These are phyloP conservation scores for Vitis hybrid DNA, from an alignment of 177 flowering plant species.

Conservation along the genomic window DNA sequence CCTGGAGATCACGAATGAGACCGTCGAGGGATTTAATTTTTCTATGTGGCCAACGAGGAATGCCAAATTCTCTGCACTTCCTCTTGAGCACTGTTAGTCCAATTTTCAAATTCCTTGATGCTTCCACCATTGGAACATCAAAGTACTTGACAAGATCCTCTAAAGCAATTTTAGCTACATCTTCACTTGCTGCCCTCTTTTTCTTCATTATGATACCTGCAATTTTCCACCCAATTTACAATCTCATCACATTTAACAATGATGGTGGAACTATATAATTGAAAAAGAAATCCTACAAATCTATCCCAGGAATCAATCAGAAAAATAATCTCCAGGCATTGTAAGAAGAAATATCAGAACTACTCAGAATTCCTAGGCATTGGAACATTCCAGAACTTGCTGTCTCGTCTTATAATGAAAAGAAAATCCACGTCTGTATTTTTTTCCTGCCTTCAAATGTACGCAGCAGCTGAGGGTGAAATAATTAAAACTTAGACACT, in stretches of 20 bases:
- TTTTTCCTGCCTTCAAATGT: no score
- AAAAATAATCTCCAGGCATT: neutral
- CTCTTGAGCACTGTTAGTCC: constrained; percentile 71
- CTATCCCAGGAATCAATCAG: neutral
- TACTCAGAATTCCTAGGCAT: no score
- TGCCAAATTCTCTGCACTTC: constrained; percentile 71
- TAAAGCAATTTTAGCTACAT: constrained; percentile 43
- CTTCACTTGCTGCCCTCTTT: constrained; percentile 46
- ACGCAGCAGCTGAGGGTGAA: no score
- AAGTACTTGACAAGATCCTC: constrained; percentile 64
- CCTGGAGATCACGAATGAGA: constrained; percentile 68
- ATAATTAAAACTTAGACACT: neutral
- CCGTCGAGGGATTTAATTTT: constrained; percentile 70
- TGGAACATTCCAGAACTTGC: no score
- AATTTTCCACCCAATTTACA: constrained; percentile 6
- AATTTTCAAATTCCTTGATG: constrained; percentile 53
- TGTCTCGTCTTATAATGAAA: no score
- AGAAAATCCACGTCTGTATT: no score
- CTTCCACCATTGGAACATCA: constrained; percentile 59
- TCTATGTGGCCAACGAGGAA: constrained; percentile 87
- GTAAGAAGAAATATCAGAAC: no score
- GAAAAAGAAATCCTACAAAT: neutral
- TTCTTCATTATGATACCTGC: constrained; percentile 32
- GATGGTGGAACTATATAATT: neutral
- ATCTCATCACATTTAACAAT: neutral